Evolutionary conservation across 306 rosid species (phyloP), one percentile per base, ranked within the genome.

Genomic region (Rosa rugosa): DNA sequence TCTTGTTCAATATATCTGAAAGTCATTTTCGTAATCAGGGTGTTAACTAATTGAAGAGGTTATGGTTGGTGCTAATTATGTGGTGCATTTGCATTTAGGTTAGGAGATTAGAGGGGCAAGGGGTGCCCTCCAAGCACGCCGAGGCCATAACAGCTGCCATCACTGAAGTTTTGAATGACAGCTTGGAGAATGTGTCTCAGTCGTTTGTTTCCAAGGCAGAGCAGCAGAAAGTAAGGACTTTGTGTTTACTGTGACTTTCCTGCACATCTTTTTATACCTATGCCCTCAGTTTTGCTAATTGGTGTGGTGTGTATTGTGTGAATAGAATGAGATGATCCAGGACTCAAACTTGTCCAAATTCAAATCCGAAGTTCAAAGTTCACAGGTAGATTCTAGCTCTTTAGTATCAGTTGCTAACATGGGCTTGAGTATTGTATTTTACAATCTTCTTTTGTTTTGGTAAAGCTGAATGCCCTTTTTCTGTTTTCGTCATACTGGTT

Each of bases 131-230:
- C 1, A 81, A 90, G 64, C 98, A 95, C 49, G 97, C 99, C 0
- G 99, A 95, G 88, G 99, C 98, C 11, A 93, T 95, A 81, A 95
- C 96, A 13, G 89, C 91, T 83, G 93, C 93, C 74, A 93, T 95
- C 68, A 95, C 93, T 11, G 96, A 90, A 80, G 98, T 95, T 8
- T 80, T 95, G 81, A 95, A 89, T 68, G 98, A 95, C 38, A 95
- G 96, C 51, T 80, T 93, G 80, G 98, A 93, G 78, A 93, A 91
- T 86, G 90, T 88, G 34, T 87, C 98, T 66, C 89, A 89, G 2
- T 89, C 98, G 0, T 90, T 91, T 82, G 98, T 89, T 45, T 84
- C 99, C 8, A 93, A 91, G 75, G 96, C 64, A 62, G 99, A 95
- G 79, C 91, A 91, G 98, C 94, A 93, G 83, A 95, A 85, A 77